Evolutionary conservation across 352 stramenopile genomes (phyloP).

Genomic region (Globisporangium okanoganense): DNA sequence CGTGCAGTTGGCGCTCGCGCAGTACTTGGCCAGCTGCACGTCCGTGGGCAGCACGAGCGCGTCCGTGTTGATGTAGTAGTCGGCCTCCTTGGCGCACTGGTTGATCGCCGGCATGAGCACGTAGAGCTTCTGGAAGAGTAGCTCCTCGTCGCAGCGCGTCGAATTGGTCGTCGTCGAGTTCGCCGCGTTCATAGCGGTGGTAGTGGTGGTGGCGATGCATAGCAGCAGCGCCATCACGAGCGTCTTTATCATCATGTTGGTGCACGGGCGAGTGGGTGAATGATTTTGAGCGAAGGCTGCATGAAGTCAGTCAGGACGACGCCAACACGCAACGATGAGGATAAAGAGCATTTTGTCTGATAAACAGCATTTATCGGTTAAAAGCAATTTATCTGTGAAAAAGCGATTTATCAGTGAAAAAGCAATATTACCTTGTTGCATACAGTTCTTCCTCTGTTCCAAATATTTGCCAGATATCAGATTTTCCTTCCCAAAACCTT

Average conservation of each 20-base stretch:
- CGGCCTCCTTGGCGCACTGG: conserved; percentile 33
- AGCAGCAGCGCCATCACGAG: neutral
- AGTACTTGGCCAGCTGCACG: conserved; percentile 27
- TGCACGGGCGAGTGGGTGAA: no score
- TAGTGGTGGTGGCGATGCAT: neutral
- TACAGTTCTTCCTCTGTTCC: no score
- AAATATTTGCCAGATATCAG: no score
- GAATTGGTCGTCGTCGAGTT: conserved; percentile 11
- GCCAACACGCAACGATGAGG: no score
- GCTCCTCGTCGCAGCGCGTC: conserved; percentile 25
- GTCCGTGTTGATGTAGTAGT: conserved; percentile 29
- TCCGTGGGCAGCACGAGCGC: conserved; percentile 22
- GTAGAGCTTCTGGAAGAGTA: conserved; percentile 47
- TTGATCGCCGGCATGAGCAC: conserved; percentile 45
- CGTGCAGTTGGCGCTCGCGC: conserved; percentile 31
- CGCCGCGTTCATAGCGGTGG: neutral
- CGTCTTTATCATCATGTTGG: neutral
- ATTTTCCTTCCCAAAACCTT: no score
- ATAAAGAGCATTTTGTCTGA: no score
- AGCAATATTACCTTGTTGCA: no score
- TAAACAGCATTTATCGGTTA: no score
- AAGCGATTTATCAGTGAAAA: no score
- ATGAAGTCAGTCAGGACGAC: no score
- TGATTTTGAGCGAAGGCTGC: neutral
- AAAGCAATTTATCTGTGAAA: no score